These are phyloP conservation scores for Ceratobasidium theobromae DNA, from an alignment of 1,284 basidiomycete genomes.

Conservation along the genomic window DNA sequence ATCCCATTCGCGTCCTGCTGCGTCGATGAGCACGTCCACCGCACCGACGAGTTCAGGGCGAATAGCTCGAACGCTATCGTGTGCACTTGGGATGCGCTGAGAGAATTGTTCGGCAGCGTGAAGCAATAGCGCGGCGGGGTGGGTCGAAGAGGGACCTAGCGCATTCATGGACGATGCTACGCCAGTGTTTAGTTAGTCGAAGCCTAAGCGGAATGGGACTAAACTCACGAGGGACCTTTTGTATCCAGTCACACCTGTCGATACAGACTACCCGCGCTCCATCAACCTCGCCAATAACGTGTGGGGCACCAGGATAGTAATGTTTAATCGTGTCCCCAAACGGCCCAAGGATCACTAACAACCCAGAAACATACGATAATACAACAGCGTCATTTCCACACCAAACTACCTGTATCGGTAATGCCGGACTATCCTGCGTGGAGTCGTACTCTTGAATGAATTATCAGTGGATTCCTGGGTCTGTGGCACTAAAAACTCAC, in stretches of 20 bases:
- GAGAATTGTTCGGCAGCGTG: slow-evolving; percentile 91
- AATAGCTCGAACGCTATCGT: slow-evolving; percentile 90
- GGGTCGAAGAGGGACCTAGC: slow-evolving; percentile 89
- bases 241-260: slow-evolving; percentile 83
- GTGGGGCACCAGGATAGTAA: slow-evolving; percentile 72
- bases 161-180: slow-evolving; percentile 75
- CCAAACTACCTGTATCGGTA: slow-evolving; percentile 77
- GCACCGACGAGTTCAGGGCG: slow-evolving; percentile 82
- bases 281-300: slow-evolving; percentile 83
- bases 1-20: slow-evolving; percentile 91
- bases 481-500: neutral
- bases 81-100: slow-evolving; percentile 81
- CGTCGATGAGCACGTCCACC: slow-evolving; percentile 91
- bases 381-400: slow-evolving; percentile 95
- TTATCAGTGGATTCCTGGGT: neutral
- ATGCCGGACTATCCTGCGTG: slow-evolving; percentile 39
- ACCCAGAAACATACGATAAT: slow-evolving; percentile 72
- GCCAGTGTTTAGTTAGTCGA: slow-evolving; percentile 26
- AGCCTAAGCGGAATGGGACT: neutral
- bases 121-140: slow-evolving; percentile 87
- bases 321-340: slow-evolving; percentile 72
- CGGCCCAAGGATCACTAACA: slow-evolving; percentile 86
- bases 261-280: slow-evolving; percentile 82
- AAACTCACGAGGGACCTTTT: slow-evolving; percentile 81
- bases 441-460: slow-evolving; percentile 33